Conservation (phyloP, 2,329 filamentous ascomycete genomes). For the Aspergillus neoniger region DNA sequence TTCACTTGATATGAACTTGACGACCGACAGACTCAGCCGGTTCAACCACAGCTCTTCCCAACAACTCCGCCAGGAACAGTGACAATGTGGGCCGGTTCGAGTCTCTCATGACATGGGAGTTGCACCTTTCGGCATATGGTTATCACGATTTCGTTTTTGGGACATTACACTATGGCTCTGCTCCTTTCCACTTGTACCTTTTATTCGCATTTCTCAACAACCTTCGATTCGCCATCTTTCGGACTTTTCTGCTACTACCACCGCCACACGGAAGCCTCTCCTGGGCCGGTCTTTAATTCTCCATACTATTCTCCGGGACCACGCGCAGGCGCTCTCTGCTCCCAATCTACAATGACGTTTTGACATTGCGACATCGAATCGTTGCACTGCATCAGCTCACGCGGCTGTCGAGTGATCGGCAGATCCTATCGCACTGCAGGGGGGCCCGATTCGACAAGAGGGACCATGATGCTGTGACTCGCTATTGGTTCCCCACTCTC, state of each 20-base stretch:
- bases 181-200: conserved; percentile 15
- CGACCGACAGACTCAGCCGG: conserved; percentile 31
- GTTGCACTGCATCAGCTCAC: conserved; percentile 9
- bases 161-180: conserved; percentile 27
- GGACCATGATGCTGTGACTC: conserved; percentile 12
- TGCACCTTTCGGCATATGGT: conserved; percentile 29
- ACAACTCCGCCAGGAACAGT: conserved; percentile 4
- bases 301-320: conserved; percentile 6
- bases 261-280: conserved; percentile 2
- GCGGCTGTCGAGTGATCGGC: conserved; percentile 15
- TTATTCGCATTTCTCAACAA: conserved; percentile 18
- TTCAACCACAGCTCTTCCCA: conserved; percentile 24
- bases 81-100: conserved; percentile 17
- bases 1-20: conserved; percentile 33
- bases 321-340: conserved; percentile 24
- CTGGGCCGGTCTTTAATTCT: background rate
- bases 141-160: conserved; percentile 37
- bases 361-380: conserved; percentile 18
- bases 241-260: conserved; percentile 13
- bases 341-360: conserved; percentile 19
- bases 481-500: conserved; percentile 9
- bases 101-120: conserved; percentile 23
- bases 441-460: conserved; percentile 12
- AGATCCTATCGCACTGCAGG: conserved; percentile 12
- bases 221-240: conserved; percentile 10